phyloP scores from a whole-genome alignment of 2,329 filamentous ascomycete genomes.

The Ascochyta koolunga region DNA sequence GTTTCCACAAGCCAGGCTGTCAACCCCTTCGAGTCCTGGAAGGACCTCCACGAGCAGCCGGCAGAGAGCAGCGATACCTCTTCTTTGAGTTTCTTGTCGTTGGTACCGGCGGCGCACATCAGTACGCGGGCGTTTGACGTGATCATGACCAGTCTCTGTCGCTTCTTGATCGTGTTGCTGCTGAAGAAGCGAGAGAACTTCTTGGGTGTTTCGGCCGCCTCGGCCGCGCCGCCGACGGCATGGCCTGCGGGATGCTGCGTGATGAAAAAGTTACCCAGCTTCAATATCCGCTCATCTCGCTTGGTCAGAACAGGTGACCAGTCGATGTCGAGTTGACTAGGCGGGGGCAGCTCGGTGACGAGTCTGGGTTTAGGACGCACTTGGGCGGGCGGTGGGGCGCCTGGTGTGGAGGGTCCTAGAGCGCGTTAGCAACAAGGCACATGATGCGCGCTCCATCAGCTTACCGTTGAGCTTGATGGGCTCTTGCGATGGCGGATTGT shows the following conservation, averaged over 20 bases:
- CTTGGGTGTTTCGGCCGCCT: constrained; percentile 68
- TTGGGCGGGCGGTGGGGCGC: constrained; percentile 28
- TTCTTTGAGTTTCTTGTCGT: constrained; percentile 93
- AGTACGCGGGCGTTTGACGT: constrained; percentile 91
- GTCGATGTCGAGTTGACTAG: constrained; percentile 94
- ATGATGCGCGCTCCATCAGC: constrained; percentile 18
- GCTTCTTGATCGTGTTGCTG: constrained; percentile 87
- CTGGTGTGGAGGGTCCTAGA: constrained; percentile 35
- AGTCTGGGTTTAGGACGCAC: constrained; percentile 69
- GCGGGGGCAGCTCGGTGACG: constrained; percentile 95
- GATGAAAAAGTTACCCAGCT: constrained; percentile 89
- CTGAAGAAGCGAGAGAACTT: constrained; percentile 95
- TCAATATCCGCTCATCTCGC: constrained; percentile 91
- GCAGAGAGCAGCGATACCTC: constrained; percentile 83
- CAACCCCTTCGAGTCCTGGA: constrained; percentile 84
- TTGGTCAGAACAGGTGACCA: constrained; percentile 95
- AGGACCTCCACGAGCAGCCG: constrained; percentile 79
- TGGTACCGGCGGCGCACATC: constrained; percentile 86
- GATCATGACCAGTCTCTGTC: constrained; percentile 91
- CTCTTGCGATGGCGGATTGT: constrained; percentile 77
- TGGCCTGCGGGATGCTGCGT: constrained; percentile 78
- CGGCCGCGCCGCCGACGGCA: constrained; percentile 73
- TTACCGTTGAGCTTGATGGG: constrained; percentile 59
- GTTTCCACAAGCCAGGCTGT: constrained; percentile 91
- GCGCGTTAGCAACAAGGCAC: no score